Evolutionary conservation across 2,329 filamentous ascomycete species (phyloP), one percentile per base, ranked within the genome.

Genomic region (Bipolaris zeicola): DNA sequence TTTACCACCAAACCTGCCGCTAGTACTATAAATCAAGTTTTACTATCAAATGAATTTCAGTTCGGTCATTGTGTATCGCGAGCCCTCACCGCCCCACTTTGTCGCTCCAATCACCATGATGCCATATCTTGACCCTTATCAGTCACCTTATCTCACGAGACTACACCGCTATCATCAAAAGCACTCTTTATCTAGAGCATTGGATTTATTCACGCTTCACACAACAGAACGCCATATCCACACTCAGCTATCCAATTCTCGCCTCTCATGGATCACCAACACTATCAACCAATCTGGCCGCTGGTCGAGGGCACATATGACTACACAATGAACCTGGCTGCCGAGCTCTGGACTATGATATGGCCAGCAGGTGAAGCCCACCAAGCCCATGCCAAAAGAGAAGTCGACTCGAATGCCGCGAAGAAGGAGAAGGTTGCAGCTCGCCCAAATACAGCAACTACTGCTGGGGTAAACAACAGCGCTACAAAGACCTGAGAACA

Each of bases 211-310:
- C 6, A 10, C 11, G 5, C 16, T 20, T 34, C n/a, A 8, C 22
- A 10, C 6, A 33, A 18, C 13, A 11, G n/a, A 3, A 3, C 28
- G 10, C n/a, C 1, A 3, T 18, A 7, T 44, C 26, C 5, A 7
- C 14, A 18, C 18, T 31, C 24, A 10, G 13, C 24, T 16, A 6
- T 45, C n/a, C n/a, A 31, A 10, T 28, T 31, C 11, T 34, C 47
- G 13, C 8, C 39, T n/a, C 18, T 16, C 2, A 65, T 64, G 63
- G 63, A 65, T 37, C 61, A 65, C 16, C 57, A 65, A 11, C 20
- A 62, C 34, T 48, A 63, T 37, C 63, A 65, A 42, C 63, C 61
- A 1, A 57, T 62, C 6, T 64, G 61, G 63, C 63, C 63, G 1
- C 54, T 65, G 49, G 22, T 65, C 7, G 58, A 65, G 28, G 63